phyloP scores from a whole-genome alignment of 148 eudicot species.

The Chenopodium berlandieri region DNA sequence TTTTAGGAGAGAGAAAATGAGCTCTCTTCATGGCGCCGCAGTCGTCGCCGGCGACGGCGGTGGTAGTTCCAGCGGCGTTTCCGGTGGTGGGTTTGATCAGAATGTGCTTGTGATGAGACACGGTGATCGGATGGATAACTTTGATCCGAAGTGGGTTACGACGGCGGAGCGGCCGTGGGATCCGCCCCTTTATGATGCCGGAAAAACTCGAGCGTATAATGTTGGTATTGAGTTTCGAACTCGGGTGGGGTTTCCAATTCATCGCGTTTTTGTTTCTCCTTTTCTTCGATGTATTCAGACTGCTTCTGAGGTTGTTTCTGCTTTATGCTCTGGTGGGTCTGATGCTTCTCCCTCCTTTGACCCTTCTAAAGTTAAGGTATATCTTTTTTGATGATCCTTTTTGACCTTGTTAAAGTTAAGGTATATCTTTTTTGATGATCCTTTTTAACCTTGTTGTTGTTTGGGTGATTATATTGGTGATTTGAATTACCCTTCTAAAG shows the following conservation, averaged over 20 bases:
- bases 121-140: slow-evolving; percentile 86
- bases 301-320: slow-evolving; percentile 59
- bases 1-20: neutral
- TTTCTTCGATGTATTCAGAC: slow-evolving; percentile 80
- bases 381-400: too few relatives aligned
- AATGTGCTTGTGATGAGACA: slow-evolving; percentile 84
- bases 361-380: slow-evolving; percentile 67
- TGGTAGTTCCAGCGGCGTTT: neutral
- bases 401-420: slow-evolving; percentile 69
- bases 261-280: slow-evolving; percentile 78
- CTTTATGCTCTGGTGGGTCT: slow-evolving; percentile 44
- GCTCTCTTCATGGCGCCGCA: neutral
- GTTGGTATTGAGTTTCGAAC: slow-evolving; percentile 46
- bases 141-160: slow-evolving; percentile 55
- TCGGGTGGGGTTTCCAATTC: slow-evolving; percentile 55
- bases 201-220: slow-evolving; percentile 49
- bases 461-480: too few relatives aligned
- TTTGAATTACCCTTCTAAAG: too few relatives aligned
- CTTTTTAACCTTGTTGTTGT: slow-evolving; percentile 38
- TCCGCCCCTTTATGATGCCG: slow-evolving; percentile 64
- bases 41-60: neutral
- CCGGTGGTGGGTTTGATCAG: slow-evolving; percentile 28
- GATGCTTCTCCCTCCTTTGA: slow-evolving; percentile 31
- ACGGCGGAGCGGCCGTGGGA: slow-evolving; percentile 82
- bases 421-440: slow-evolving; percentile 22